Evolutionary conservation across 805 yeast species (phyloP), one percentile per base, ranked within the genome.

Genomic region (Schwanniomyces sp.): DNA sequence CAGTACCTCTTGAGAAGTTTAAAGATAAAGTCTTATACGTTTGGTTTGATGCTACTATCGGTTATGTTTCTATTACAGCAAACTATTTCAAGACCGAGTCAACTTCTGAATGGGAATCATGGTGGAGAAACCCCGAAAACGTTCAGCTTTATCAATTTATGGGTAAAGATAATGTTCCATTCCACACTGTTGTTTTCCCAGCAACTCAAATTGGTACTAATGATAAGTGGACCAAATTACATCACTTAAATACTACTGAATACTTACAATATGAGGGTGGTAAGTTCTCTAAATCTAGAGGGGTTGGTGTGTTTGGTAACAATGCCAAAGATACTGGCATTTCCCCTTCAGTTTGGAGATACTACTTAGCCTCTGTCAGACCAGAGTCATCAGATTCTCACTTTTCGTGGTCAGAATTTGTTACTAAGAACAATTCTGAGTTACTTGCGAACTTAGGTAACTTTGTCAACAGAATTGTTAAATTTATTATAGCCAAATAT

Each of bases 141-240:
- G 97, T 94, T 53, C 72, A 87, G 55, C 75, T 94, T 56, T 90
- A 88, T 67, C 99, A 94, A 75, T 94, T 94, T 69, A 94, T 94
- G 99, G 99, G 99, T 70, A 94, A 94, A 69, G 99, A 94, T 70
- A 94, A 94, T 64, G 97, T 91, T 60, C 97, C 98, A 28, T 94
- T 94, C 89, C 99, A 94, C 66, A 87, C 97, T 1, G 99, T 94
- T 47, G 96, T 94, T 47, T 94, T 92, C 90, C 99, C 99, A 50
- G 85, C 95, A 38, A 74, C 96, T 25, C 86, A 85, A 70, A 72
- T 94, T 40, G 99, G 98, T 67, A 91, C 99, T 14, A 70, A 78
- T 16, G 92, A 92, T 48, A 61, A 76, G 41, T 94, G 98, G 98
- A 91, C 97, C 50, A 85, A 82, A 81, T 77, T 91, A 56, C 88